Evolutionary conservation across 2,329 filamentous ascomycete genomes (phyloP).

Genomic region (Scedosporium apiospermum): DNA sequence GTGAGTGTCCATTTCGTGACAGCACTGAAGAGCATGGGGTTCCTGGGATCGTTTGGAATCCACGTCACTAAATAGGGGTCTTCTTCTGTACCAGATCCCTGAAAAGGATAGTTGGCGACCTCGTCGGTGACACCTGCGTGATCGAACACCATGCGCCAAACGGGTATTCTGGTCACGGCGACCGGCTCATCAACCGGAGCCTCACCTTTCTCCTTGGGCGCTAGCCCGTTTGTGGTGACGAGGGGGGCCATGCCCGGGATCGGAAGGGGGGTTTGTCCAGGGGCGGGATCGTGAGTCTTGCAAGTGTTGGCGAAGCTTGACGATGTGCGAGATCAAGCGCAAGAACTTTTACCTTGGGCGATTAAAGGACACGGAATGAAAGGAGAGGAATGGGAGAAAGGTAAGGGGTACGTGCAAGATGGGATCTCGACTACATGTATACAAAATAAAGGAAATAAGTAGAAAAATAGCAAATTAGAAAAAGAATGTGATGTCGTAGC

Average conservation of each 20-base stretch:
- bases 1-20: slow-evolving; percentile 58
- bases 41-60: slow-evolving; percentile 56
- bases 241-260: background rate
- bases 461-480: too few relatives aligned
- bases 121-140: slow-evolving; percentile 48
- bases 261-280: background rate
- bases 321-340: too few relatives aligned
- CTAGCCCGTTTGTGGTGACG: background rate
- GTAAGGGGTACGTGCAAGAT: too few relatives aligned
- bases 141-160: slow-evolving; percentile 43
- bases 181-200: slow-evolving; percentile 32
- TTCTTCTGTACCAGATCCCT: slow-evolving; percentile 53
- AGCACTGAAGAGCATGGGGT: slow-evolving; percentile 51
- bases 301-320: too few relatives aligned
- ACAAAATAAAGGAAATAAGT: too few relatives aligned
- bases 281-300: too few relatives aligned
- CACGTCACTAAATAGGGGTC: slow-evolving; percentile 62
- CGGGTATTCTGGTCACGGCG: slow-evolving; percentile 20
- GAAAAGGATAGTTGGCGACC: slow-evolving; percentile 45
- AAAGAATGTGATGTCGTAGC: too few relatives aligned
- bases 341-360: too few relatives aligned
- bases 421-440: too few relatives aligned
- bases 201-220: background rate
- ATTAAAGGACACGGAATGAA: too few relatives aligned
- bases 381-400: too few relatives aligned